A percentile compares a stretch with the other conserved stretches of the same genome.
Evolutionary conservation across 495 filamentous ascomycete genomes (phyloP).

Genomic region (Bathelium albidoporum): DNA sequence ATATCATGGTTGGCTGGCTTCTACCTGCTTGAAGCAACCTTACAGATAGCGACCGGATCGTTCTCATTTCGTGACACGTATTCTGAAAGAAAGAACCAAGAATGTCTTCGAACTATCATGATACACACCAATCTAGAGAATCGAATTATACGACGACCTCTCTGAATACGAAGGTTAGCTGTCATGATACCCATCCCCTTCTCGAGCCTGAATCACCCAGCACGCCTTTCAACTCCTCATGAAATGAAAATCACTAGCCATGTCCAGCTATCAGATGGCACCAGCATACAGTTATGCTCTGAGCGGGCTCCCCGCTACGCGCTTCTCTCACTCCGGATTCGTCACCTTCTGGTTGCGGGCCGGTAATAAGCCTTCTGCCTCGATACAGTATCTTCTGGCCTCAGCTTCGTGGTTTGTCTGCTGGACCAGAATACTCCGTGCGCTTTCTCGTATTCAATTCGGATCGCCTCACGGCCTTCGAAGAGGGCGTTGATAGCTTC

Average conservation of each 20-base stretch:
- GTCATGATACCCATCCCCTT: neutral
- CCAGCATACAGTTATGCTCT: neutral
- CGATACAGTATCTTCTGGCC: neutral
- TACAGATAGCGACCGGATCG: too few species aligned
- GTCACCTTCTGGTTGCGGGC: neutral
- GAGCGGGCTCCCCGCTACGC: neutral
- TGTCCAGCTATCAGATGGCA: neutral
- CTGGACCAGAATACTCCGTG: neutral
- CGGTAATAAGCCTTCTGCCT: neutral
- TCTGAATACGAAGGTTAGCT: too few species aligned
- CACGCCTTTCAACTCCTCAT: neutral
- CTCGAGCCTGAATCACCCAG: neutral
- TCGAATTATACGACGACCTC: too few species aligned
- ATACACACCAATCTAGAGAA: too few species aligned
- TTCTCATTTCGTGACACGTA: too few species aligned
- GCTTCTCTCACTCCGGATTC: neutral
- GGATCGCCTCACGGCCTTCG: neutral
- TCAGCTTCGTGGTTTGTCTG: neutral
- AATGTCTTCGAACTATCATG: too few species aligned
- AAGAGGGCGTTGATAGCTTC: neutral
- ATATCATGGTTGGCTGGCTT: too few species aligned
- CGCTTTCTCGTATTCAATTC: neutral
- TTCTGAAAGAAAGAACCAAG: too few species aligned
- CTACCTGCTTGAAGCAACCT: too few species aligned
- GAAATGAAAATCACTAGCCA: neutral